Evolutionary conservation across 352 stramenopile genomes (phyloP).

Genomic region (Pelagophyceae sp.): DNA sequence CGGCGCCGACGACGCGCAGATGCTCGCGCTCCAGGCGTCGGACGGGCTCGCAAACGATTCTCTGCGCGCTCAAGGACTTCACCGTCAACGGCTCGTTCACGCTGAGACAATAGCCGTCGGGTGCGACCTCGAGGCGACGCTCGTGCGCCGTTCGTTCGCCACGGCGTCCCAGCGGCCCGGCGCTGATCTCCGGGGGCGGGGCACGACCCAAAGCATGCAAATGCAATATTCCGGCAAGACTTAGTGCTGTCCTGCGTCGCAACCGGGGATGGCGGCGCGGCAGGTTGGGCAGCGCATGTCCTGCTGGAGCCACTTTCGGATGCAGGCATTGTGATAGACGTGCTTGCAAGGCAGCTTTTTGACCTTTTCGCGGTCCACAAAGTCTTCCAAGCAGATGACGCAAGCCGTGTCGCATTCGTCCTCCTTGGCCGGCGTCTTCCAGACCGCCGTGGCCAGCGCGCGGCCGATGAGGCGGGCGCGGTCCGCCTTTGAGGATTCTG

Average conservation of each 20-base stretch:
- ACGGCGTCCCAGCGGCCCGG: too few relatives aligned
- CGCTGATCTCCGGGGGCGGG: too few relatives aligned
- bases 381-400: slow-evolving; percentile 19
- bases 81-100: too few relatives aligned
- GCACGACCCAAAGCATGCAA: not conserved
- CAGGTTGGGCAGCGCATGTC: slow-evolving; percentile 18
- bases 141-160: too few relatives aligned
- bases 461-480: too few relatives aligned
- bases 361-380: not conserved
- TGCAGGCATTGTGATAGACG: not conserved
- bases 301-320: slow-evolving; percentile 11
- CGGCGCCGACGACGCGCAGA: too few relatives aligned
- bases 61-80: too few relatives aligned
- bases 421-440: not conserved
- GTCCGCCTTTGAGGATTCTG: not conserved
- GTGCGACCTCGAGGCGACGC: too few relatives aligned
- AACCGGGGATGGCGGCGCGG: slow-evolving; percentile 5
- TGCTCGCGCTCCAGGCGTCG: too few relatives aligned
- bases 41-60: too few relatives aligned
- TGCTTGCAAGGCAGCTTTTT: slow-evolving; percentile 4
- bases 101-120: too few relatives aligned
- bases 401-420: not conserved
- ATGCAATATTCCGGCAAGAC: not conserved
- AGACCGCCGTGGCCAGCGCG: not conserved
- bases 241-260: too few relatives aligned